Base-by-base conservation (phyloP, 306 rosid species). In the Citrullus colocynthis region DNA sequence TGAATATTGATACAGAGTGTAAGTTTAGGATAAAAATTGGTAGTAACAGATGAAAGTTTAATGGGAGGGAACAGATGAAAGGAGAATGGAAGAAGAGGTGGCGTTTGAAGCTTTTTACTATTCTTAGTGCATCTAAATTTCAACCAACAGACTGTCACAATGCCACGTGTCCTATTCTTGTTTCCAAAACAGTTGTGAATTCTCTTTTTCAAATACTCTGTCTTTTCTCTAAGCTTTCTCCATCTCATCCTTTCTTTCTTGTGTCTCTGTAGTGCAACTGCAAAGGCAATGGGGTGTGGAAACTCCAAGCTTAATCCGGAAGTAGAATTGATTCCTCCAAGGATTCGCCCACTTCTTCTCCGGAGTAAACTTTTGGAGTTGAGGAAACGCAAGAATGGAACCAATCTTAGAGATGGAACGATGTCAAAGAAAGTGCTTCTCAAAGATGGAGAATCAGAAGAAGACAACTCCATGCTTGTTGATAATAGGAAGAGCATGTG, bases 241-340 rank as follows among this genome's bases (percentile, higher is more conserved):
- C 30, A 1, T 9, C 9, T 55, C 59, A 20, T 10, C 11, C 13
- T 59, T 57, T 14, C 9, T 30, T 30, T 4, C 14, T 6, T 63
- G 6, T 6, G 36, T 32, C 24, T 36, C 0, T 39, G 20, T 6
- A 0, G 8, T 6, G 5, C 65, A 21, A 13, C 17, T 12, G 14
- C 7, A 2, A 14, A 5, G 7, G n/a, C 70, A 88, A 93, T 91
- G 96, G 97, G 97, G 51, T 77, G 84, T 28, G 82, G 84, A 11
- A 87, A 41, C 64, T 89, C 97, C 17, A 94, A 78, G 87, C 76
- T 80, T 74, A 78, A 76, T 67, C 63, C 84, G 17, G 81, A 79
- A 51, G 82, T 64, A 44, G 87, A 80, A 45, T 81, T 20, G 2
- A 30, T 80, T 2, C 86, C 92, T n/a, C 48, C 76, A 15, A 85